Evolutionary conservation across 106 monocot genomes (phyloP), one percentile per base, ranked within the genome.

Genomic region (Allium fistulosum): DNA sequence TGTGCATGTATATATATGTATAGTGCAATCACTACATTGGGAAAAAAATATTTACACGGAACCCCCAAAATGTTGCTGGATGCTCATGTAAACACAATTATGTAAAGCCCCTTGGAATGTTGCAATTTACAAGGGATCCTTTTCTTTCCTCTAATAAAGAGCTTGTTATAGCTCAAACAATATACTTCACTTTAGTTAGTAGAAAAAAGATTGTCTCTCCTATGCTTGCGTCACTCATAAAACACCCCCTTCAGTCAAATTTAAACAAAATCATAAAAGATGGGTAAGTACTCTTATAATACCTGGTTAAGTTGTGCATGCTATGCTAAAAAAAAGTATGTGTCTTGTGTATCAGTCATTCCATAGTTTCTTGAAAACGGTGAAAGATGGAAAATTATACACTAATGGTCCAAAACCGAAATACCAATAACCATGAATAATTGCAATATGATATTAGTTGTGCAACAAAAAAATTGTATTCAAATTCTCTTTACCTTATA

Each of bases 181-280:
- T 48, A 7, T 48, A 48, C 59, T 59, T 59, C 22, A 28, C 72
- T 81, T 69, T 81, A 67, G 76, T 81, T 53, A 76, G 76, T 67
- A 68, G 61, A 58, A 77, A 73, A 63, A 77, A 73, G 63, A 57
- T 76, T 72, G 76, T 80, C 71, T 72, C 72, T 63, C 61, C 72
- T 72, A 76, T 81, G 76, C 81, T 67, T 58, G 67, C 63, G 69
- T 81, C 76, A 73, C 51, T 50, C 75, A 80, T 70, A 67, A 65
- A 76, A 15, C 57, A 66, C 59, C 58, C 75, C 76, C 53, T 56
- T 26, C 70, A 26, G 46, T 59, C 66, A 72, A 80, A 71, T 61
- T 46, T 61, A 67, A 69, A 62, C 75, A 66, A 59, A 63, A 51
- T 26, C 14, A 51, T 37, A 65, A 9, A 48, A 51, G 66, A 18